Evolutionary conservation across 805 yeast genomes (phyloP), one percentile per base, ranked within the genome.

Genomic region (Metschnikowia kofuensis): DNA sequence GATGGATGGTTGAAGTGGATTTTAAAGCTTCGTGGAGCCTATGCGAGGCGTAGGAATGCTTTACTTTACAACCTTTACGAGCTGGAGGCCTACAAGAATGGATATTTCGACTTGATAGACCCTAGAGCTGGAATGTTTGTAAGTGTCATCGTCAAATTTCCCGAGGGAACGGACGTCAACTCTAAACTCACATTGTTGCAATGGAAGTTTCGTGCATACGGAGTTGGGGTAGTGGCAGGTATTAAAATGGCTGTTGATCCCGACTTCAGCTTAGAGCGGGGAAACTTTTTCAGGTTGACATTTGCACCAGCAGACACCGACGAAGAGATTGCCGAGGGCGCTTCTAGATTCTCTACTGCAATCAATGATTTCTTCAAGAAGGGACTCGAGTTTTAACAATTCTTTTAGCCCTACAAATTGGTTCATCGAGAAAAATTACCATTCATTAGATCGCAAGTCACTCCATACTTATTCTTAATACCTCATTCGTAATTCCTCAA

Each of bases 1-100:
- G 56, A 51, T 40, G 79, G 80, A 2, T 78, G 79, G 78, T 53
- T 77, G 14, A 49, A 62, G 40, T 78, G 81, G 82, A 68, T 76
- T 35, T 68, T 72, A 59, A 72, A 76, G 55, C 69, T 79, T 46
- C 75, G 82, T 40, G 65, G 63, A 7, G 67, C 73, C 6, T 79
- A 79, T 53, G 61, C 74, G 4, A 72, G 67, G 44, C 66, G 83
- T 51, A 66, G 77, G 57, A 66, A 77, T 48, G 61, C 68, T 5
- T 47, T 62, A 40, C 51, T 63, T 37, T 46, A 49, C 35, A 40
- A 47, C 13, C 40, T 62, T 34, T 48, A 45, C 39, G 48, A 56
- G 38, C 61, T 62, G 44, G 39, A 57, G 16, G 66, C 64, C 1
- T 52, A 43, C 47, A 47, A 55, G 37, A 55, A 54, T 30, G 57